phyloP scores from a whole-genome alignment of 2,329 filamentous ascomycete species.

The Harringtonia aguacate region DNA sequence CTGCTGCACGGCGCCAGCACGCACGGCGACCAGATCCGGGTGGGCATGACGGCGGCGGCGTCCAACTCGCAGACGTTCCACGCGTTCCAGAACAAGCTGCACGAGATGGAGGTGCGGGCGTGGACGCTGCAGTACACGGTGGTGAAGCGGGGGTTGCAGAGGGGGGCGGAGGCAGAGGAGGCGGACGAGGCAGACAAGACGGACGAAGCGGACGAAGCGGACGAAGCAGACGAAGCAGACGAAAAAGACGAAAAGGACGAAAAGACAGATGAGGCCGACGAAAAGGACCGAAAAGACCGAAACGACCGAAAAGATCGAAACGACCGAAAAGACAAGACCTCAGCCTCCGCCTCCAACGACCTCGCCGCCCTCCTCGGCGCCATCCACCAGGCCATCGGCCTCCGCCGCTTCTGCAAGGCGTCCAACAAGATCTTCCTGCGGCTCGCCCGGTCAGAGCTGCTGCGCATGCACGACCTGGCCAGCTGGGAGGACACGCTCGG shows the following conservation, averaged over 20 bases:
- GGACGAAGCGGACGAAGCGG: not conserved
- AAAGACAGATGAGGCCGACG: not conserved
- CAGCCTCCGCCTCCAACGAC: too few relatives aligned
- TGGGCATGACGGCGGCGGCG: constrained; percentile 49
- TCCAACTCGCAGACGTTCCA: constrained; percentile 44
- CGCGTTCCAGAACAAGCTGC: constrained; percentile 56
- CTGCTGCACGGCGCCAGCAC: constrained; percentile 71
- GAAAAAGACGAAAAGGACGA: constrained; percentile 16
- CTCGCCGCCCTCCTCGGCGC: constrained; percentile 69
- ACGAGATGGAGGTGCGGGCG: constrained; percentile 76
- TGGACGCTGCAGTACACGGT: constrained; percentile 84
- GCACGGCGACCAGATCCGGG: constrained; percentile 75
- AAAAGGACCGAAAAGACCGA: constrained; percentile 52
- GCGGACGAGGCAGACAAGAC: not conserved
- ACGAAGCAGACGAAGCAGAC: constrained; percentile 37
- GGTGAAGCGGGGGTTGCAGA: constrained; percentile 57
- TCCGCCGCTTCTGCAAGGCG: constrained; percentile 74
- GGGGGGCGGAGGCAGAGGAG: not conserved
- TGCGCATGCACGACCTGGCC: constrained; percentile 63
- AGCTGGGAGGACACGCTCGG: constrained; percentile 81
- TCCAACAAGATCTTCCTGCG: constrained; percentile 84
- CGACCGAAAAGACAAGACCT: not conserved
- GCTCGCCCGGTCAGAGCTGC: constrained; percentile 76
- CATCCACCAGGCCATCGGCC: constrained; percentile 73
- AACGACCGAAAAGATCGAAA: constrained; percentile 28